These are phyloP conservation scores for Sextonia rubra DNA, from an alignment of 164 flowering plant genomes.

Conservation along the genomic window DNA sequence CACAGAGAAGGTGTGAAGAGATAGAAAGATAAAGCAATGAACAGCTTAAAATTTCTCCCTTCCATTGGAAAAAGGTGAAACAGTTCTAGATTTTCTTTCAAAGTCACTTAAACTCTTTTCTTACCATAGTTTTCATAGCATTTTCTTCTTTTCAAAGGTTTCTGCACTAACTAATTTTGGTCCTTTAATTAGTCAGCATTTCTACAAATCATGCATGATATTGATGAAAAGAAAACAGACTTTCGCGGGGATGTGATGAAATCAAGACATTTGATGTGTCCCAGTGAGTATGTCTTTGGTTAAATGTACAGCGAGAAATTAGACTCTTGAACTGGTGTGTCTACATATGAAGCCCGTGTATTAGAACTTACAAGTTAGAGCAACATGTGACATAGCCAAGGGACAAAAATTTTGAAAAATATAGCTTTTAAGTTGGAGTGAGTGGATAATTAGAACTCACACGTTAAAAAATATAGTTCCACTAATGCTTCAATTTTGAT, in stretches of 20 bases:
- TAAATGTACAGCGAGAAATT: not conserved
- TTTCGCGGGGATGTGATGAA: too few species aligned
- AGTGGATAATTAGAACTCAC: not conserved
- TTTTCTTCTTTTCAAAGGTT: not conserved
- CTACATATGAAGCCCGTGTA: not conserved
- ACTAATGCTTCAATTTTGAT: not conserved
- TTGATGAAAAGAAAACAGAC: too few species aligned
- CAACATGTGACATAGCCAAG: not conserved
- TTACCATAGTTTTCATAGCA: not conserved
- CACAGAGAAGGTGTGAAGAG: too few species aligned
- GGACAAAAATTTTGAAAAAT: not conserved
- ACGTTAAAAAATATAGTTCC: not conserved
- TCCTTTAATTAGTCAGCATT: too few species aligned
- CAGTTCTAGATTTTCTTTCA: too few species aligned
- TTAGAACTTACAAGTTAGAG: not conserved
- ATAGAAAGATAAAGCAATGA: not conserved
- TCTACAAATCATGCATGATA: too few species aligned
- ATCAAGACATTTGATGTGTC: too few species aligned
- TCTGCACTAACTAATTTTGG: not conserved
- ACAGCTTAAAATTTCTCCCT: not conserved
- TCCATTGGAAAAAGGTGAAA: not conserved
- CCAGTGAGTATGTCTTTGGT: too few species aligned
- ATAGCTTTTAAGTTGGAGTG: not conserved
- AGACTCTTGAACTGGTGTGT: not conserved
- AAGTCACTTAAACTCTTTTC: not conserved